Evolutionary conservation across 2,329 filamentous ascomycete genomes (phyloP), one percentile per base, ranked within the genome.

Genomic region (Epichloe bromicola): DNA sequence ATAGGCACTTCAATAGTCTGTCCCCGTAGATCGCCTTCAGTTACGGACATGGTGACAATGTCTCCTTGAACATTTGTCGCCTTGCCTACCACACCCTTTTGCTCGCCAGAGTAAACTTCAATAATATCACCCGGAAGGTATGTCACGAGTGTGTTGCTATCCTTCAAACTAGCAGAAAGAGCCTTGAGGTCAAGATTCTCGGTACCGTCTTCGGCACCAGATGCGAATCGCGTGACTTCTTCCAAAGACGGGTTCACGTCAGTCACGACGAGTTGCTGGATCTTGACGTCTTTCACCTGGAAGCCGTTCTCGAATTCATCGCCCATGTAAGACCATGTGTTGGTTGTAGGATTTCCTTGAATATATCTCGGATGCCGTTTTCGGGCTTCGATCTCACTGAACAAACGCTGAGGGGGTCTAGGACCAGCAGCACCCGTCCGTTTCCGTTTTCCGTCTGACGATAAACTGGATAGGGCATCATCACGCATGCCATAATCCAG

Each of bases 51-150:
- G 5, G 88, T 91, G 49, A 98, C 88, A 63, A 98, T 95, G 60
- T 97, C 90, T 40, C 86, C 86, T 51, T 88, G 86, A 7, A 96
- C 89, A 42, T 88, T 87, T 46, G 86, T 82, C 1, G 88, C 89
- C 59, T 83, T 88, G 60, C 93, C 93, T 34, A 87, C 76, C 14
- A 97, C 85, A 49, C 93, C 93, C 63, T 86, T 88, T 64, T 98
- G 93, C 70, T 98, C 93, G 57, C 93, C 93, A 52, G 90, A 83
- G 66, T 90, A 97, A 42, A 98, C 88, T 67, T 97, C 91, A 20
- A 98, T 90, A n/a, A 90, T 82, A 65, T 98, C 93, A 36, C 94
- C 94, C 3, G 90, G 87, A 5, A 95, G 78, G 61, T 95, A 98
- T 3, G 86, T 85, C 36, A 90, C 85, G 54, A 86, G 85, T 8